Base-by-base conservation (phyloP, 2,329 filamentous ascomycete genomes). In the Exophiala sideris region DNA sequence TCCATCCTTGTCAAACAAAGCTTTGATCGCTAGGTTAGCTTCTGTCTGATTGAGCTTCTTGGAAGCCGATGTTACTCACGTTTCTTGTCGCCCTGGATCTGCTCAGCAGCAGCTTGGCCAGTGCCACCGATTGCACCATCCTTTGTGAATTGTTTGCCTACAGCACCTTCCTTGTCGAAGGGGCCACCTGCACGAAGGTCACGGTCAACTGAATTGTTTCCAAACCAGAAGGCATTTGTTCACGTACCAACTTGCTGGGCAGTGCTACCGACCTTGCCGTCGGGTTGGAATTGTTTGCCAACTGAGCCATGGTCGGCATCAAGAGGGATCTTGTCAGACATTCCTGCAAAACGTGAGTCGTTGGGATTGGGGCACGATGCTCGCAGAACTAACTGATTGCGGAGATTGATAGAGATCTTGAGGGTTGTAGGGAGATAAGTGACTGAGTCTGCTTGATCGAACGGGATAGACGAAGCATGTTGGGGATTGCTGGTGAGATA, bases 121-220 rank as follows among this genome's bases (percentile, higher is more conserved):
- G 58, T 49, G 10, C 52, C 36, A 36, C 47, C 46, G 29, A 48
- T 33, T 11, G 41, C 2, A 24, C 38, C 33, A 6, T 57, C 50
- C 2, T 41, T 18, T n/a, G 35, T 59, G 50, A 61, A 61, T 3
- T 61, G n/a, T 32, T 57, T 57, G 24, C 53, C 59, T n/a, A 59
- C 39, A 1, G 38, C 48, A 35, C 54, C 56, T 9, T 57, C 21
- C 10, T 48, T 57, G 36, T 40, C 40, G 11, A 59, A 48, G 9
- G 50, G 56, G 14, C 59, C 59, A 20, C 59, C 59, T 29, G 18
- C 33, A 16, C 16, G 40, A 34, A 20, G 33, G 52, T 67, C 62
- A 45, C 65, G 68, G 38, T 70, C 71, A 33, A 71, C 63, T 10
- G 65, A 62, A 4, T 70, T 70, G 7, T 65, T 50, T 12, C 66